Percentiles rank a stretch among this genome's conserved stretches.
These are phyloP conservation scores for Neoboletus brunneissimus DNA, from an alignment of 768 basidiomycete species.

Conservation along the genomic window DNA sequence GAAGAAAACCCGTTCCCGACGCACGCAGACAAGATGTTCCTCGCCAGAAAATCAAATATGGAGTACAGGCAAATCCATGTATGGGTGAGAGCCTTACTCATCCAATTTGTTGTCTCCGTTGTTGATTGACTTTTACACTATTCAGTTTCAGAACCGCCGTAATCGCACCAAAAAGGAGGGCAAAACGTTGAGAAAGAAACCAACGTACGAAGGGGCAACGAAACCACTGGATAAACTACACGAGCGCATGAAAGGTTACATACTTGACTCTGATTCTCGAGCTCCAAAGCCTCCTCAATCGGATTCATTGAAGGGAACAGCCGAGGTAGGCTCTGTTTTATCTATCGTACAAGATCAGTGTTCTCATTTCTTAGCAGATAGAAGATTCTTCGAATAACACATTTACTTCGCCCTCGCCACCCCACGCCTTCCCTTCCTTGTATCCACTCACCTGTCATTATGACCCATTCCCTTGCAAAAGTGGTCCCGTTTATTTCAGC, in stretches of 20 bases:
- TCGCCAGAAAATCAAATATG: conserved; percentile 9
- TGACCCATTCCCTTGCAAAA: conserved; percentile 21
- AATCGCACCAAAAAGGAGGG: conserved; percentile 9
- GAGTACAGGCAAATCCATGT: conserved; percentile 16
- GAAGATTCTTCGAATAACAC: fast-evolving
- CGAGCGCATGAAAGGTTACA: background rate
- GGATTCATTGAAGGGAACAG: background rate
- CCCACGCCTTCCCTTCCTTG: conserved; percentile 13
- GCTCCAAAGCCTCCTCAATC: fast-evolving
- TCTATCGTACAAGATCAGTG: fast-evolving
- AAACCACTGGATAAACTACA: background rate
- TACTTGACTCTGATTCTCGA: background rate
- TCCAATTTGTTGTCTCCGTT: fast-evolving
- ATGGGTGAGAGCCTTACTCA: background rate
- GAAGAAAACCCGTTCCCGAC: conserved; percentile 11
- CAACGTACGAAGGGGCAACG: background rate
- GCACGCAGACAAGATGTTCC: conserved; percentile 12
- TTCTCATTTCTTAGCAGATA: background rate
- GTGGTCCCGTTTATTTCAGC: background rate
- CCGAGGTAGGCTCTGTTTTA: background rate
- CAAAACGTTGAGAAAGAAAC: background rate
- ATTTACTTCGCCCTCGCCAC: conserved; percentile 3
- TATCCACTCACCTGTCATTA: conserved; percentile 17
- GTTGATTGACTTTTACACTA: background rate
- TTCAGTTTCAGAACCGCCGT: conserved; percentile 16